Evolutionary conservation across 1,139 yeast genomes (phyloP), one percentile per base, ranked within the genome.

Genomic region (Candida sanyaensis): DNA sequence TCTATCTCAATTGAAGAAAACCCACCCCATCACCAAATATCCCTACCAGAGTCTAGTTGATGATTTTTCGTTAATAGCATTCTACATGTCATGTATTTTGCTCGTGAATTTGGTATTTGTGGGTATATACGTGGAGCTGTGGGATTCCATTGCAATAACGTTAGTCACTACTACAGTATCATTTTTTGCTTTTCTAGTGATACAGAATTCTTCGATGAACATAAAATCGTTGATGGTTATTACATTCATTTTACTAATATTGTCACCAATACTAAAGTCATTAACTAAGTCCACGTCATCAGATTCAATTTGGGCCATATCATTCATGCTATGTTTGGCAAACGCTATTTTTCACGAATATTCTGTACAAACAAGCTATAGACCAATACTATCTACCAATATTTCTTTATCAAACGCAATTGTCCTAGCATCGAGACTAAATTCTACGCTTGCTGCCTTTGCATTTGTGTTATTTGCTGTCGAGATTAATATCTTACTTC

Each of bases 241-340:
- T 24, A 76, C 86, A 1, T 80, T 92, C 52, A 80, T 88, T 4
- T 69, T 92, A 42, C 71, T 91, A 41, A 84, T 95, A 0, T 69
- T 92, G 40, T 88, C 97, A 0, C 99, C 99, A 0, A 93, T 93
- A 3, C 75, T 93, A 47, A 88, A 89, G 57, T 91, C 97, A 0
- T 75, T 95, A 44, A 91, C 97, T 0, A 81, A 83, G 56, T 88
- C 97, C 0, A 90, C 97, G 0, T 82, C 97, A 0, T 87, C 96
- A 0, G 98, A 93, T 66, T 90, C 97, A 13, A 90, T 95, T 53
- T 93, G 99, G 98, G 91, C 96, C 0, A 68, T 93, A 6, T 83
- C 96, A 4, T 82, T 87, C 45, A 84, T 96, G 81, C 72, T 93
- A 26, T 84, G 88, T 36, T 55, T 89, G 7, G 73, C 83, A 39